phyloP scores from a whole-genome alignment of 1,284 basidiomycete genomes.

The Trametes polyzona region DNA sequence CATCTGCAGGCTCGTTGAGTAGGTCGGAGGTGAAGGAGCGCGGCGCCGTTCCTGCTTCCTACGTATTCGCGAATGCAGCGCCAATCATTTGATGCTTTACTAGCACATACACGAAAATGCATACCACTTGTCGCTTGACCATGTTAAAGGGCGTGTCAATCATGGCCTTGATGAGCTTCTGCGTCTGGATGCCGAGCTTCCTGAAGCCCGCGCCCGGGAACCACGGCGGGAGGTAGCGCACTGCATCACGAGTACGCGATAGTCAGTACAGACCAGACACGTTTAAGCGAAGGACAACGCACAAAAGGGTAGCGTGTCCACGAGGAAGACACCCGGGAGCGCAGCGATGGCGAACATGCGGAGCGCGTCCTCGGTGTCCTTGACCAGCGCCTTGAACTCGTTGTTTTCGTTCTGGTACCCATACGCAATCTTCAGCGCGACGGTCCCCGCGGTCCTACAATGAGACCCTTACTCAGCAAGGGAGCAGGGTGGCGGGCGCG shows the following conservation, averaged over 20 bases:
- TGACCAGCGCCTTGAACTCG: constrained; percentile 12
- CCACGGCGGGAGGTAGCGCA: constrained; percentile 29
- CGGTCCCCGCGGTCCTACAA: constrained; percentile 15
- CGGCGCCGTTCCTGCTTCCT: constrained; percentile 24
- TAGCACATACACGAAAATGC: neutral
- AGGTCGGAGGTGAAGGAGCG: constrained; percentile 22
- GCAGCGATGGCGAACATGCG: constrained; percentile 9
- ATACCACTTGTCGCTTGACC: constrained; percentile 28
- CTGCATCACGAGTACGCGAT: neutral
- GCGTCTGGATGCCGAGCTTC: constrained; percentile 13
- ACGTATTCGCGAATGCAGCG: neutral
- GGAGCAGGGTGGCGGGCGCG: too few relatives aligned
- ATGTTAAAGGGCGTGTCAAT: constrained; percentile 25
- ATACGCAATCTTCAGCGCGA: constrained; percentile 25
- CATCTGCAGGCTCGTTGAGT: constrained; percentile 13
- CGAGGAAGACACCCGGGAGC: constrained; percentile 20
- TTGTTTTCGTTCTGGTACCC: constrained; percentile 22
- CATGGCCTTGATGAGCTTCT: constrained; percentile 13
- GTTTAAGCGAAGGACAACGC: neutral
- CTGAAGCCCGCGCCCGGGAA: constrained; percentile 32
- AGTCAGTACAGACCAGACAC: neutral
- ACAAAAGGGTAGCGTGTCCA: constrained; percentile 27
- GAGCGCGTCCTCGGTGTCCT: constrained; percentile 4
- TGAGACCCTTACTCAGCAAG: neutral
- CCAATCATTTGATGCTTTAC: neutral